A percentile compares a stretch with the other conserved stretches of the same genome.
Evolutionary conservation across 2,329 filamentous ascomycete species (phyloP).

Genomic region (Penicillium verrucosum): DNA sequence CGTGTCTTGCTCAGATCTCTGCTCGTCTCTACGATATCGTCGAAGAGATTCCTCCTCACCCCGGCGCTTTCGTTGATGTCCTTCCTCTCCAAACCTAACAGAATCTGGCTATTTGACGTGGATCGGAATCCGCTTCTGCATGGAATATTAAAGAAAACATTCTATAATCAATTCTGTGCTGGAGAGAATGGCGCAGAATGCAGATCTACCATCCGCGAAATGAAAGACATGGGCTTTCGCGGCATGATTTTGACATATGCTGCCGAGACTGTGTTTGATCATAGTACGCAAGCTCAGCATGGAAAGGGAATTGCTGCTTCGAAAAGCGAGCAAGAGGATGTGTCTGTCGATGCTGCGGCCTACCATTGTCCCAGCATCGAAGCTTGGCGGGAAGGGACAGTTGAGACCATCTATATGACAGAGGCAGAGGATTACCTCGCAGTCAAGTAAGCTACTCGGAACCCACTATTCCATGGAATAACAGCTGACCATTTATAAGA

Average conservation of each 20-base stretch:
- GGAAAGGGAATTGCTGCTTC: conserved; percentile 19
- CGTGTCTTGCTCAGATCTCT: conserved; percentile 42
- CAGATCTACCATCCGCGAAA: conserved; percentile 56
- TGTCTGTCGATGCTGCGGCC: neutral
- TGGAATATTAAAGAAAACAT: conserved; percentile 59
- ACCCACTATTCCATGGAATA: neutral
- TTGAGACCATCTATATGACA: conserved; percentile 62
- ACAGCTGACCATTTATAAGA: conserved; percentile 13
- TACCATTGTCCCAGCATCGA: conserved; percentile 29
- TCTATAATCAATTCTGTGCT: conserved; percentile 89
- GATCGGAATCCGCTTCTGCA: conserved; percentile 72
- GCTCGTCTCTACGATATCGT: conserved; percentile 48
- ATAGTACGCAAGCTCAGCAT: conserved; percentile 24
- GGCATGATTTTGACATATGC: conserved; percentile 85
- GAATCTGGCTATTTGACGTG: conserved; percentile 58
- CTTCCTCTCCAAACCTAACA: conserved; percentile 59
- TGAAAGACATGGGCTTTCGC: conserved; percentile 73
- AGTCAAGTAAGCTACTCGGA: conserved; percentile 48
- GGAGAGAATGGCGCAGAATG: conserved; percentile 72
- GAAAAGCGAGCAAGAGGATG: conserved; percentile 10
- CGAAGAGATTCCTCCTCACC: conserved; percentile 57
- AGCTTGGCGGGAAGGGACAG: conserved; percentile 70
- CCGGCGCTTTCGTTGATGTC: conserved; percentile 68
- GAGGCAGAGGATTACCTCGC: conserved; percentile 60
- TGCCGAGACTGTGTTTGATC: conserved; percentile 67